phyloP scores from a whole-genome alignment of 768 basidiomycete genomes.

The Termitomyces sp. region DNA sequence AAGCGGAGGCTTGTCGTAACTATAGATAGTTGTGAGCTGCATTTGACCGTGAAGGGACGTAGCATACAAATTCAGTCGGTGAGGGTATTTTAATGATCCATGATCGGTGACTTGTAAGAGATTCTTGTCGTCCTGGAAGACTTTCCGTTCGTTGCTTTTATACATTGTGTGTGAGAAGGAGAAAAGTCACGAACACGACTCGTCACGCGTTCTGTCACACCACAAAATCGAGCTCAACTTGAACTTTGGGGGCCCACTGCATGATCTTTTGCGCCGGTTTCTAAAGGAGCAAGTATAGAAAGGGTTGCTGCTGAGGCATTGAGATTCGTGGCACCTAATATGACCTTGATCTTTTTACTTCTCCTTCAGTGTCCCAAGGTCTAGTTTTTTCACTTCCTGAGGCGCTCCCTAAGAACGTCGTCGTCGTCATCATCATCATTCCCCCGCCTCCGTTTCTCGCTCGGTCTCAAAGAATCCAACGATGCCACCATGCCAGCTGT shows the following conservation, averaged over 20 bases:
- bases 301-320: slow-evolving; percentile 35
- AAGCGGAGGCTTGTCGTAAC: slow-evolving; percentile 83
- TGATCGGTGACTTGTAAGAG: slow-evolving; percentile 29
- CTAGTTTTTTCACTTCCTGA: no score
- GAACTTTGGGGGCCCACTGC: no score
- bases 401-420: no score
- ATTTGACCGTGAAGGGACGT: slow-evolving; percentile 1
- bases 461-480: no score
- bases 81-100: slow-evolving; percentile 50
- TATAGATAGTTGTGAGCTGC: slow-evolving; percentile 28
- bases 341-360: slow-evolving; percentile 72
- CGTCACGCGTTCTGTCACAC: slow-evolving; percentile 21
- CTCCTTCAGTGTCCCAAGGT: slow-evolving; percentile 48
- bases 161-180: slow-evolving; percentile 27
- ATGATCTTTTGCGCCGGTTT: slow-evolving; percentile 60
- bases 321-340: slow-evolving; percentile 52
- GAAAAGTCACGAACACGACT: slow-evolving; percentile 22
- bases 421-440: no score
- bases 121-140: slow-evolving; percentile 20
- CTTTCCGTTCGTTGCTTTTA: slow-evolving; percentile 32
- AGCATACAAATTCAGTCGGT: slow-evolving; percentile 78
- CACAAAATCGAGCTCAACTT: no score
- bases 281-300: slow-evolving; percentile 49
- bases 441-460: no score
- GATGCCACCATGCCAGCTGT: no score